phyloP scores from a whole-genome alignment of 805 yeast genomes.

The Wickerhamia fluorescens region DNA sequence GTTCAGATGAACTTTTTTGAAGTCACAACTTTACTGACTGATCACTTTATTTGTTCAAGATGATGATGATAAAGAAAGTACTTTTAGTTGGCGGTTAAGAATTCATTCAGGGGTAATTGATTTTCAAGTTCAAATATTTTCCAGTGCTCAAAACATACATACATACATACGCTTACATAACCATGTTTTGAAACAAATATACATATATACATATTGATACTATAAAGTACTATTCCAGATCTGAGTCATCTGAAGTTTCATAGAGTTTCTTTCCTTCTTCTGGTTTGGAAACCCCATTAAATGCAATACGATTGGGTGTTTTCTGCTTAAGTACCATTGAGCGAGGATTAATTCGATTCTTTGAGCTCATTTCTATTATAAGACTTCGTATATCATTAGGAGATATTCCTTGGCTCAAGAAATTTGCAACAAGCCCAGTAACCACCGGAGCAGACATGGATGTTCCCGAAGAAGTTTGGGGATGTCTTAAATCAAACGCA shows the following conservation, averaged over 20 bases:
- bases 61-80: too few species aligned
- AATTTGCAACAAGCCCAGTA: conserved; percentile 55
- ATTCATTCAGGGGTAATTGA: too few species aligned
- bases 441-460: conserved; percentile 78
- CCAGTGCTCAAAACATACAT: too few species aligned
- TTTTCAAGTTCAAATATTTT: too few species aligned
- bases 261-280: background rate
- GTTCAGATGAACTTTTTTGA: too few species aligned
- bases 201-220: too few species aligned
- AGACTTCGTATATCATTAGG: conserved; percentile 33
- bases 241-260: conserved; percentile 4
- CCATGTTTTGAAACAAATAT: too few species aligned
- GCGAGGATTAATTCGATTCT: conserved; percentile 39
- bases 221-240: conserved; percentile 5
- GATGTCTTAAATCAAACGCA: conserved; percentile 14
- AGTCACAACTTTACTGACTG: too few species aligned
- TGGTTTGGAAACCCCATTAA: conserved; percentile 16
- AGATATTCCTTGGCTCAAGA: conserved; percentile 45
- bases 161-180: too few species aligned
- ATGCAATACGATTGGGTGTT: conserved; percentile 56
- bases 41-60: too few species aligned
- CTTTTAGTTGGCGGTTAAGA: too few species aligned
- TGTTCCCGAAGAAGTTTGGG: conserved; percentile 55
- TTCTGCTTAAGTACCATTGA: conserved; percentile 41
- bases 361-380: conserved; percentile 41